phyloP scores from a whole-genome alignment of 208 protist genomes.

The Wallacemonas collosoma region DNA sequence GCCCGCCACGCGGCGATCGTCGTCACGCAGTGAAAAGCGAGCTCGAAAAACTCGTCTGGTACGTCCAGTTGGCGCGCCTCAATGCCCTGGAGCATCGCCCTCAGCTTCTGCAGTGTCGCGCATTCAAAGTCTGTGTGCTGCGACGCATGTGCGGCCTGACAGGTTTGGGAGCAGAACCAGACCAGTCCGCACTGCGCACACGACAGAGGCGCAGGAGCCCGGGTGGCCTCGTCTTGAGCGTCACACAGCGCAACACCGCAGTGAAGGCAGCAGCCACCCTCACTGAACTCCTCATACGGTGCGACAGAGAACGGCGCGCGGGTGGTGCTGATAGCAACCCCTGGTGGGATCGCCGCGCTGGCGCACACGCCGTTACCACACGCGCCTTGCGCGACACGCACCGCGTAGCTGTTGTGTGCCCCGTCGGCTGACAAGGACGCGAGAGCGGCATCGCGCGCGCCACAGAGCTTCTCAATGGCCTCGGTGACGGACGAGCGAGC shows the following conservation, averaged over 20 bases:
- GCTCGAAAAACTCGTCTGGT: conserved; percentile 67
- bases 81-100: conserved; percentile 49
- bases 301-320: conserved; percentile 67
- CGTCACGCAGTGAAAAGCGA: conserved; percentile 73
- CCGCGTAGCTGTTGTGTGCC: conserved; percentile 12
- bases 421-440: not conserved
- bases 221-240: not conserved
- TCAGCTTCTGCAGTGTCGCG: conserved; percentile 41
- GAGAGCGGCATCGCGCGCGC: not conserved
- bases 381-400: conserved; percentile 22
- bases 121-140: conserved; percentile 81
- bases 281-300: conserved; percentile 55
- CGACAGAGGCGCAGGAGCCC: not conserved
- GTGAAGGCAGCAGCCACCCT: conserved; percentile 47
- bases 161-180: conserved; percentile 63
- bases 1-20: conserved; percentile 52
- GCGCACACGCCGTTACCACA: conserved; percentile 61
- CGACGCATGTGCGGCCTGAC: conserved; percentile 32
- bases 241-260: conserved; percentile 36
- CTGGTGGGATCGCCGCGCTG: conserved; percentile 32
- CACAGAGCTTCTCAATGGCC: conserved; percentile 28
- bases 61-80: conserved; percentile 36
- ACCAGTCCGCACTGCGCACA: conserved; percentile 56
- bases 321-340: conserved; percentile 40
- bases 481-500: conserved; percentile 24